These are phyloP conservation scores for Lactarius deliciosus DNA, from an alignment of 768 basidiomycete genomes.

Conservation along the genomic window DNA sequence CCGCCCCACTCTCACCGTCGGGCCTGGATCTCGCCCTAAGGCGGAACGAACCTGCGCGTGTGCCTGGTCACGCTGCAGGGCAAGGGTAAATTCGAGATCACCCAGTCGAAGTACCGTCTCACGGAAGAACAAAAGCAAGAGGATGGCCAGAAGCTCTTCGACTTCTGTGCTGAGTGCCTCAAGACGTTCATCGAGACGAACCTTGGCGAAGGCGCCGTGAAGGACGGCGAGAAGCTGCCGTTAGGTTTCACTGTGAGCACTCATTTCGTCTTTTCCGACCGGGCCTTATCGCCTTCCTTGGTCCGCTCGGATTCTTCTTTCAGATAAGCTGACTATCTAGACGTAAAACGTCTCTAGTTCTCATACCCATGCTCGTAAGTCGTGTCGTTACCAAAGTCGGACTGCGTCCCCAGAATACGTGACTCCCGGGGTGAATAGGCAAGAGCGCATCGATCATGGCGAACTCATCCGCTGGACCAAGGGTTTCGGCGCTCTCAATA, in stretches of 20 bases:
- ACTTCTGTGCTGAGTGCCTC: constrained; percentile 95
- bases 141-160: constrained; percentile 93
- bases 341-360: constrained; percentile 52
- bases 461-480: constrained; percentile 99
- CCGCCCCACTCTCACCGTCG: not conserved
- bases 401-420: constrained; percentile 2
- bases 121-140: constrained; percentile 98
- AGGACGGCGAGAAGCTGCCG: constrained; percentile 61
- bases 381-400: constrained; percentile 16
- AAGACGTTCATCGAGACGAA: constrained; percentile 85
- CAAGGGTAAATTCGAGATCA: constrained; percentile 94
- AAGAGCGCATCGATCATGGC: constrained; percentile 91
- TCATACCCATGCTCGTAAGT: constrained; percentile 93
- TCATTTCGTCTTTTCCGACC: constrained; percentile 11
- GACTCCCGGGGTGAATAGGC: constrained; percentile 46
- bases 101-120: constrained; percentile 95
- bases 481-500: constrained; percentile 89
- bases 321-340: constrained; percentile 24
- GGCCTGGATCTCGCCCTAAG: constrained; percentile 38
- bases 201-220: constrained; percentile 49
- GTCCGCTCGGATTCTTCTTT: constrained; percentile 14
- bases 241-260: constrained; percentile 90
- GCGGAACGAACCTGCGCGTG: constrained; percentile 97
- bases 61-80: constrained; percentile 93
- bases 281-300: constrained; percentile 23